A percentile compares a stretch with the other conserved stretches of the same genome.
phyloP scores from a whole-genome alignment of 352 stramenopile genomes.

The Phytophthora palmivora region DNA sequence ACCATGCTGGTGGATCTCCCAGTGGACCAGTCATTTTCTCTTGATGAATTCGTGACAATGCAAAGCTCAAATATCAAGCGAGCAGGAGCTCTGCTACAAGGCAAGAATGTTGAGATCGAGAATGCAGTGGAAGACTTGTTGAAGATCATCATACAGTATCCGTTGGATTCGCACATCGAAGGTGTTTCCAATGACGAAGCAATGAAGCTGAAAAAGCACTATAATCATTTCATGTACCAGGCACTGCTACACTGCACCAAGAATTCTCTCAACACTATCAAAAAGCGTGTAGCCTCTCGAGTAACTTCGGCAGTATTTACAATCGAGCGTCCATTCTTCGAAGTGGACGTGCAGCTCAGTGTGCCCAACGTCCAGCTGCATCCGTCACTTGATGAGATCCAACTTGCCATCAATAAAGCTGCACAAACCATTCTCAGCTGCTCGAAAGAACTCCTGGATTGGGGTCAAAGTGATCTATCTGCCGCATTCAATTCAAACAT shows the following conservation, averaged over 20 bases:
- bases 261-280: conserved; percentile 98
- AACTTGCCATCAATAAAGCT: conserved; percentile 97
- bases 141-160: conserved; percentile 96
- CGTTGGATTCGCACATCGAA: conserved; percentile 96
- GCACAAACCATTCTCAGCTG: conserved; percentile 97
- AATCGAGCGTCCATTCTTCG: conserved; percentile 97
- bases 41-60: conserved; percentile 98
- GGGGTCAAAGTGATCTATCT: conserved; percentile 85
- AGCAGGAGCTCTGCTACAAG: conserved; percentile 93
- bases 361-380: conserved; percentile 94
- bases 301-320: conserved; percentile 90
- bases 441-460: conserved; percentile 97
- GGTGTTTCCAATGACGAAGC: conserved; percentile 94
- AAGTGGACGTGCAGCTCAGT: conserved; percentile 97
- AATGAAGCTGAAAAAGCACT: conserved; percentile 97
- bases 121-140: conserved; percentile 98
- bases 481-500: conserved; percentile 28
- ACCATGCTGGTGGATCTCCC: conserved; percentile 98
- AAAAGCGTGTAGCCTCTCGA: conserved; percentile 96
- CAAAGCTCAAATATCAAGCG: conserved; percentile 95
- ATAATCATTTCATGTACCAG: conserved; percentile 99
- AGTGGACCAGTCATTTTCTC: conserved; percentile 95
- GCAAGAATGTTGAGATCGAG: conserved; percentile 99
- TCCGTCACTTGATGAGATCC: conserved; percentile 97
- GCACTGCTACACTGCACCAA: conserved; percentile 97